These are phyloP conservation scores for Scheffersomyces lignosus DNA, from an alignment of 805 yeast genomes.

Conservation along the genomic window DNA sequence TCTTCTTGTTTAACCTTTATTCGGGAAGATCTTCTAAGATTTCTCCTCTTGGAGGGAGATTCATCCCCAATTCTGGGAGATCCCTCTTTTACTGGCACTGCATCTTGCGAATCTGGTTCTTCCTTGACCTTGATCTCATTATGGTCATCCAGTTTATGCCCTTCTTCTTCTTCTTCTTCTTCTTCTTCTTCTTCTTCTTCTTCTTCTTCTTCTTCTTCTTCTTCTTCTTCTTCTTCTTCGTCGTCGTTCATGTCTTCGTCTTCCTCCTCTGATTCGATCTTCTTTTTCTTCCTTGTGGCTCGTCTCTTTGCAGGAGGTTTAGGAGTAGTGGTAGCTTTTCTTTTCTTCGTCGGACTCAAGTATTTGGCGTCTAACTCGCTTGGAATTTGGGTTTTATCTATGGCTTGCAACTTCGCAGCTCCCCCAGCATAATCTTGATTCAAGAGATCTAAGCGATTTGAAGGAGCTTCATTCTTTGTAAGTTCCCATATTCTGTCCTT, in stretches of 20 bases:
- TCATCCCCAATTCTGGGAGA: too few relatives aligned
- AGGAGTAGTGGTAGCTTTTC: conserved; percentile 13
- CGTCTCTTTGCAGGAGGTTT: conserved; percentile 11
- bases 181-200: conserved; percentile 13
- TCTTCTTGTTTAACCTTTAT: too few relatives aligned
- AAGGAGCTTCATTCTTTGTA: conserved; percentile 6
- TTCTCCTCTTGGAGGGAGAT: too few relatives aligned
- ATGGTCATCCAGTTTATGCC: background rate
- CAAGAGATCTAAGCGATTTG: conserved; percentile 11
- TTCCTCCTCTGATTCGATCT: conserved; percentile 8
- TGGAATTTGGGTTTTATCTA: conserved; percentile 18
- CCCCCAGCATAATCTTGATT: conserved; percentile 15
- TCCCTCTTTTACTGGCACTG: too few relatives aligned
- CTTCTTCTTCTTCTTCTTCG: conserved; percentile 12
- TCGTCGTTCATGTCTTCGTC: conserved; percentile 9
- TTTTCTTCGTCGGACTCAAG: conserved; percentile 17
- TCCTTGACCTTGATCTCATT: background rate
- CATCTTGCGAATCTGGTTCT: background rate
- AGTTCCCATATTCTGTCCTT: conserved; percentile 32
- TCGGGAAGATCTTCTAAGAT: too few relatives aligned
- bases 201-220: conserved; percentile 11
- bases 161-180: conserved; percentile 1
- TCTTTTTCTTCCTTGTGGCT: conserved; percentile 7
- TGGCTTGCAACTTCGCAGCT: conserved; percentile 11
- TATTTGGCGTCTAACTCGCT: conserved; percentile 17